A percentile compares a stretch with the other conserved stretches of the same genome.
Conservation (phyloP, 805 yeast genomes). For the Sugiyamaella qingdaonensis region DNA sequence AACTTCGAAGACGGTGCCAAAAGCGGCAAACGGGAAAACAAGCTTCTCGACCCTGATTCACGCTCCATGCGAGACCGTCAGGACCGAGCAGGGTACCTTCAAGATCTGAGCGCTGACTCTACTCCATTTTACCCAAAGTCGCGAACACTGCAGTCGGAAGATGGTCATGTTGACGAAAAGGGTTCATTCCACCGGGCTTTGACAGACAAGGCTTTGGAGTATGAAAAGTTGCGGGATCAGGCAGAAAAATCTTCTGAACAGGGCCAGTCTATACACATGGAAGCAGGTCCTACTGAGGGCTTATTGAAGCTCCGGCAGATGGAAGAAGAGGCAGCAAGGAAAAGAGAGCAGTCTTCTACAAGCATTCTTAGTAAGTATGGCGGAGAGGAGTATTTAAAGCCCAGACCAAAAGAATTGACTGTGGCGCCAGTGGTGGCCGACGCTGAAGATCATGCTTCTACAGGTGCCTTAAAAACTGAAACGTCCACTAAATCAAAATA, state of each 20-base stretch:
- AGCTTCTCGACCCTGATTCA: slow-evolving; percentile 16
- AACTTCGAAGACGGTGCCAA: slow-evolving; percentile 25
- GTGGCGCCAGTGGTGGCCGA: slow-evolving; percentile 8
- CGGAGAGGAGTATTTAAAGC: slow-evolving; percentile 21
- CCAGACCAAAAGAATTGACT: slow-evolving; percentile 17
- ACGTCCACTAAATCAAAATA: neutral
- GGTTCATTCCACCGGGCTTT: slow-evolving; percentile 51
- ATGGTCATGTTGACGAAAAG: slow-evolving; percentile 38
- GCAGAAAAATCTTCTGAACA: slow-evolving; percentile 44
- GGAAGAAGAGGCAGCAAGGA: slow-evolving; percentile 29
- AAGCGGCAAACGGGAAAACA: slow-evolving; percentile 30
- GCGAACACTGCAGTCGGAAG: slow-evolving; percentile 28
- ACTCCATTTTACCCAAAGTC: slow-evolving; percentile 40
- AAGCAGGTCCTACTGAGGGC: slow-evolving; percentile 47
- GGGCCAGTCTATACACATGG: slow-evolving; percentile 31
- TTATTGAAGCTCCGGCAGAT: slow-evolving; percentile 36
- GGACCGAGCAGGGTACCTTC: slow-evolving; percentile 69
- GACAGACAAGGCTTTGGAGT: slow-evolving; percentile 54
- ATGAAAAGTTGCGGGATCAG: slow-evolving; percentile 45
- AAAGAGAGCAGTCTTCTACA: slow-evolving; percentile 31
- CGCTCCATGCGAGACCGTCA: slow-evolving; percentile 57
- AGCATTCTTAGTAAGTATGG: slow-evolving; percentile 41
- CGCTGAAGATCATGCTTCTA: neutral
- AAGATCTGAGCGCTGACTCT: slow-evolving; percentile 44
- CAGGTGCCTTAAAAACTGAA: neutral